These are phyloP conservation scores for Saccharomyces hybrid DNA, from an alignment of 1,139 yeast genomes.

Conservation along the genomic window DNA sequence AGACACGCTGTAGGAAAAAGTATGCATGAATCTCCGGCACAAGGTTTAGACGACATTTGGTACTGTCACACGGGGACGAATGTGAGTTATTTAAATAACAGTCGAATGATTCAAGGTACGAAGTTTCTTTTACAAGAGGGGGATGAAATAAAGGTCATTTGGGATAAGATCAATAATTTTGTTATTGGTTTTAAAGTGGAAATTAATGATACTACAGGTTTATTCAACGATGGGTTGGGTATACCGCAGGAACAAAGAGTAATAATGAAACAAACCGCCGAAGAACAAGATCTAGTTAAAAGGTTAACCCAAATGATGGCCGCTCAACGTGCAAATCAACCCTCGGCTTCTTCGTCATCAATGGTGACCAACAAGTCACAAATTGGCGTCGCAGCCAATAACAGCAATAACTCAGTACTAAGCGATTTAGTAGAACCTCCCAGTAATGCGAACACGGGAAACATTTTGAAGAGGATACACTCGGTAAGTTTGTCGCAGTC, in stretches of 20 bases:
- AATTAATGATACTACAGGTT: slow-evolving; percentile 51
- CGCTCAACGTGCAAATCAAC: slow-evolving; percentile 9
- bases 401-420: background rate
- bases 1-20: slow-evolving; percentile 52
- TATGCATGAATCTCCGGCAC: slow-evolving; percentile 58
- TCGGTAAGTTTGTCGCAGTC: slow-evolving; percentile 25
- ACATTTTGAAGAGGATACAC: slow-evolving; percentile 18
- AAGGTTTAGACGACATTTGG: slow-evolving; percentile 72
- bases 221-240: slow-evolving; percentile 38
- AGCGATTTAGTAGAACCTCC: background rate
- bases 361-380: background rate
- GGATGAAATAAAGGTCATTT: slow-evolving; percentile 58
- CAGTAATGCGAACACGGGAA: background rate
- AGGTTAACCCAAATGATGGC: slow-evolving; percentile 23
- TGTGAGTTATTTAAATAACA: slow-evolving; percentile 63
- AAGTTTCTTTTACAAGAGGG: slow-evolving; percentile 56
- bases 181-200: slow-evolving; percentile 47
- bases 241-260: slow-evolving; percentile 12
- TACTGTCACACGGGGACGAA: slow-evolving; percentile 72
- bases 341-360: background rate
- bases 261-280: slow-evolving; percentile 19
- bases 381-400: background rate
- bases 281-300: slow-evolving; percentile 20
- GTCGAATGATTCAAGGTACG: slow-evolving; percentile 51
- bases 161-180: slow-evolving; percentile 47